Conservation (phyloP, 148 eudicot species). For the Fagopyrum homotropicum region DNA sequence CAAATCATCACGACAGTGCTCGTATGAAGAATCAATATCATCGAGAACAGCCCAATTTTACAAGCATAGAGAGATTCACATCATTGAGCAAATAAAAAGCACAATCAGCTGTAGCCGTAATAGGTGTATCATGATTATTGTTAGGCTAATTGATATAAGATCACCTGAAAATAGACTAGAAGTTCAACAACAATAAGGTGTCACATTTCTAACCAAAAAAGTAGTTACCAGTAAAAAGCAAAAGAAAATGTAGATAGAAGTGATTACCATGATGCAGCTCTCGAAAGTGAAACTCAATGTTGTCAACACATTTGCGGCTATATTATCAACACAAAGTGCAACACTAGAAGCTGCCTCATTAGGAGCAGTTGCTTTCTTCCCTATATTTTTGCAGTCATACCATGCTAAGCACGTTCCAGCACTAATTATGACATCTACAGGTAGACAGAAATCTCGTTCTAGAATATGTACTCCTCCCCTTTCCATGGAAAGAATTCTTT, state of each 20-base stretch:
- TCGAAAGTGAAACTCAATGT: slow-evolving; percentile 78
- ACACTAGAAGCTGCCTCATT: slow-evolving; percentile 66
- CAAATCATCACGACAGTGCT: background rate
- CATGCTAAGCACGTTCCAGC: slow-evolving; percentile 70
- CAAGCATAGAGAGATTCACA: background rate
- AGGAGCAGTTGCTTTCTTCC: slow-evolving; percentile 64
- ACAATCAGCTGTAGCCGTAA: background rate
- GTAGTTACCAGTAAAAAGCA: background rate
- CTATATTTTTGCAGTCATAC: slow-evolving; percentile 80
- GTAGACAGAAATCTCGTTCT: slow-evolving; percentile 72
- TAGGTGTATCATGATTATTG: slow-evolving; percentile 3
- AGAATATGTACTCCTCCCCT: slow-evolving; percentile 74
- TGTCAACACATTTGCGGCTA: slow-evolving; percentile 81
- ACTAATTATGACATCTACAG: slow-evolving; percentile 71
- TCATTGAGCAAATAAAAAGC: background rate
- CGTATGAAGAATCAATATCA: background rate
- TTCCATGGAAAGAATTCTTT: slow-evolving; percentile 74
- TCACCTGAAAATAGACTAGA: background rate
- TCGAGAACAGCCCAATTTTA: background rate
- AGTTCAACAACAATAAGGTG: background rate
- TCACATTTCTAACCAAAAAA: background rate
- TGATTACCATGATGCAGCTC: slow-evolving; percentile 78
- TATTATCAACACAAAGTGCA: slow-evolving; percentile 70
- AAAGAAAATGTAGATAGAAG: slow-evolving; percentile 6
- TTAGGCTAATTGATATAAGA: background rate